These are phyloP conservation scores for Hanseniaspora thailandica DNA, from an alignment of 805 yeast genomes.

Conservation along the genomic window DNA sequence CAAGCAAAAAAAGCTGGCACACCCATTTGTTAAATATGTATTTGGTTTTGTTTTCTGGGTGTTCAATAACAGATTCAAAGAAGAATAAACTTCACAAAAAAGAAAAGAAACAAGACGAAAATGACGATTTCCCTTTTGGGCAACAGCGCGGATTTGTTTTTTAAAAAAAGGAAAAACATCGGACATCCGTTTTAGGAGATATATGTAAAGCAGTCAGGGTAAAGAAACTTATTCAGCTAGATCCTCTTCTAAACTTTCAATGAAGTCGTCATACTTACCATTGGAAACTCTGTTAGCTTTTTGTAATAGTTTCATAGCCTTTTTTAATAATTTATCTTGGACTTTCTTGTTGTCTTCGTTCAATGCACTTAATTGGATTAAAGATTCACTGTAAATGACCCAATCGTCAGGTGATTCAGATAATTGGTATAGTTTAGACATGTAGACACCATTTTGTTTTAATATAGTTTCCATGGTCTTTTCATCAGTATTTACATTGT, in stretches of 20 bases:
- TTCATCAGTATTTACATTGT: conserved; percentile 7
- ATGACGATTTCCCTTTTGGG: background rate
- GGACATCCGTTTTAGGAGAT: background rate
- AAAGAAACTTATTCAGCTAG: background rate
- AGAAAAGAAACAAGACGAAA: background rate
- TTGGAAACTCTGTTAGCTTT: conserved; percentile 72
- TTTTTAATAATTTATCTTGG: conserved; percentile 53
- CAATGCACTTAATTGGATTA: conserved; percentile 66
- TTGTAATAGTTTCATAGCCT: conserved; percentile 56
- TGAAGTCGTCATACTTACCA: conserved; percentile 56
- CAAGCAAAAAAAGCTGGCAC: conserved; percentile 97
- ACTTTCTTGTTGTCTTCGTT: conserved; percentile 51
- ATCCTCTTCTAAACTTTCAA: conserved; percentile 31
- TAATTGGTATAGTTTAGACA: conserved; percentile 12
- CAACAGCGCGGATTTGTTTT: background rate
- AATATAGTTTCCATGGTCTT: conserved; percentile 6
- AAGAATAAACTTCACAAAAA: background rate
- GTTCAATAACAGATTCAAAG: background rate
- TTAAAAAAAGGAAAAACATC: background rate
- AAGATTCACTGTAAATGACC: conserved; percentile 79
- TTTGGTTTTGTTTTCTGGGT: background rate
- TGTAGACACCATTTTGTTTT: conserved; percentile 12
- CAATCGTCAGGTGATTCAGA: conserved; percentile 48
- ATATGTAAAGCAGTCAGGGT: background rate
- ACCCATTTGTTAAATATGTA: conserved; percentile 44